Evolutionary conservation across 75 land plant species (phyloP).

Genomic region (Pinus albicaulis): DNA sequence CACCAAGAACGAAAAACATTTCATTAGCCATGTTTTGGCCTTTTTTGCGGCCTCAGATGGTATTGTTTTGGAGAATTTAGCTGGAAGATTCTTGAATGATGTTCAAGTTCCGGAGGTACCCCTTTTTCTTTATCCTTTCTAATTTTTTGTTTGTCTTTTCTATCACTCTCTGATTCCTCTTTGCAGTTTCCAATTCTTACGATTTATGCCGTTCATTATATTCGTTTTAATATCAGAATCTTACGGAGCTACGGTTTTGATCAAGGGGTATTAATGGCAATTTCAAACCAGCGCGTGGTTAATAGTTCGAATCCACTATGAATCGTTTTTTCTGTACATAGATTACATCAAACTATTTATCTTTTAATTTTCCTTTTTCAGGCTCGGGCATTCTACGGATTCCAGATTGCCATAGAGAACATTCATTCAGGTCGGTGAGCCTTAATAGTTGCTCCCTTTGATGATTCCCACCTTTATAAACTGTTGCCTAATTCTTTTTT

Average conservation of each 20-base stretch:
- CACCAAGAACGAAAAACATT: conserved; percentile 46
- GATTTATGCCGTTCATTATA: not conserved
- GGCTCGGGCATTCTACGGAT: conserved; percentile 91
- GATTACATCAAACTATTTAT: not conserved
- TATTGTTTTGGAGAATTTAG: conserved; percentile 81
- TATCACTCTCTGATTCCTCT: not conserved
- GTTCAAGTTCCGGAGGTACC: conserved; percentile 76
- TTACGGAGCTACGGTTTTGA: not conserved
- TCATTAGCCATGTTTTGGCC: conserved; percentile 73
- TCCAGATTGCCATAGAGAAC: conserved; percentile 92
- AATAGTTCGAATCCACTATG: not conserved
- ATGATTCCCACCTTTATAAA: not conserved
- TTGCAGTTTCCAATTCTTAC: not conserved
- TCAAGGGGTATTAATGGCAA: not conserved
- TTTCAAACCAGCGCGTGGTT: not conserved
- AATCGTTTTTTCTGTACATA: not conserved
- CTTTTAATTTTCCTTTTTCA: conserved; percentile 5
- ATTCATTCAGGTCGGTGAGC: conserved; percentile 66
- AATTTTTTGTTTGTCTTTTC: not conserved
- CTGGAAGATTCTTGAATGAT: conserved; percentile 69
- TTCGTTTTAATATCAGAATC: not conserved
- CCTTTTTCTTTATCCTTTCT: not conserved
- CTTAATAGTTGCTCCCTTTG: not conserved
- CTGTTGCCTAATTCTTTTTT: not conserved
- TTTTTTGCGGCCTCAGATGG: conserved; percentile 91